Percentiles rank a stretch among this genome's conserved stretches.
Conservation (phyloP, 2,329 filamentous ascomycete species). For the Ophiocordyceps polyrhachis-furcata region DNA sequence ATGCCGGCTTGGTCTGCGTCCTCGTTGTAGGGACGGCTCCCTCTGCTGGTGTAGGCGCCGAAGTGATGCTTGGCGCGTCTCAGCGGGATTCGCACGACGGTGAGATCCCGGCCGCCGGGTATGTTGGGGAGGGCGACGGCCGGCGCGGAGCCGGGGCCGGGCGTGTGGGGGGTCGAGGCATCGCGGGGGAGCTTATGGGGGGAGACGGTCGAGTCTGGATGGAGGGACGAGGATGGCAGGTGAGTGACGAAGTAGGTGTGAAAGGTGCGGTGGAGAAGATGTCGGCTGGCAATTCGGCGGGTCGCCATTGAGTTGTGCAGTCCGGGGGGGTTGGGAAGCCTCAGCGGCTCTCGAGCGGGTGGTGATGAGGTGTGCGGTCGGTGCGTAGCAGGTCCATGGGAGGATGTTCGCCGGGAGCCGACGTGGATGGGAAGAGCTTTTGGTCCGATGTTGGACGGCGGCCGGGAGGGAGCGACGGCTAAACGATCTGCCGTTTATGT, state of each 20-base stretch:
- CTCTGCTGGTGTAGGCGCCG: constrained; percentile 59
- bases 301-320: constrained; percentile 1
- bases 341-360: constrained; percentile 3
- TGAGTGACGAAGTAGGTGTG: constrained; percentile 97
- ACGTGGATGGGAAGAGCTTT: not conserved
- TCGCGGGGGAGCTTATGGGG: constrained; percentile 69
- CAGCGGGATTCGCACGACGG: constrained; percentile 85
- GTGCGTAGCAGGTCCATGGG: not conserved
- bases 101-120: constrained; percentile 52
- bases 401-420: not conserved
- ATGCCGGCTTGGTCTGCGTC: constrained; percentile 89
- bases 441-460: not conserved
- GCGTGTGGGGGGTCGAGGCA: constrained; percentile 62
- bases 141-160: constrained; percentile 32
- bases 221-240: constrained; percentile 77
- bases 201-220: constrained; percentile 58
- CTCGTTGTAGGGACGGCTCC: constrained; percentile 77
- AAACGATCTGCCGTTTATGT: not conserved
- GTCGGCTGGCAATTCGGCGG: constrained; percentile 1
- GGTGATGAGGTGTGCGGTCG: constrained; percentile 1
- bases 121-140: constrained; percentile 41
- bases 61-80: constrained; percentile 93
- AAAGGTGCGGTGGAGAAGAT: constrained; percentile 35
- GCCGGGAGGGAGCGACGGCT: not conserved
- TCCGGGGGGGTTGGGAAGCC: constrained; percentile 2